These are phyloP conservation scores for Nitzschia putrida DNA, from an alignment of 108 stramenopile genomes.

Conservation along the genomic window DNA sequence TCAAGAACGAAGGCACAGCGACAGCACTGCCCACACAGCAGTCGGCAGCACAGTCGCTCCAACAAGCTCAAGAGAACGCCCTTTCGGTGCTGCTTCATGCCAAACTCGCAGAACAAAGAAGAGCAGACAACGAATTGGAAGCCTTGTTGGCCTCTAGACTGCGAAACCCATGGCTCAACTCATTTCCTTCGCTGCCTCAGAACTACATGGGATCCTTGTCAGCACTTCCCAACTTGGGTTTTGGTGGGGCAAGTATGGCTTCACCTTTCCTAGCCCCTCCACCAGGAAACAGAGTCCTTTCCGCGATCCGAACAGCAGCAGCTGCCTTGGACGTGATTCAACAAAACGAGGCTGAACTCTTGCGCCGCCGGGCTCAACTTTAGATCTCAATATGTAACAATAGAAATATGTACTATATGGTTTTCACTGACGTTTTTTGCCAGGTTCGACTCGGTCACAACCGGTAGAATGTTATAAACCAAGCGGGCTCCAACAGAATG, in stretches of 20 bases:
- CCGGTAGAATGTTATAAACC: no score
- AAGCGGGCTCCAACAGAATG: no score
- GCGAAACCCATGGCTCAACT: neutral
- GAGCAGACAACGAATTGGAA: neutral
- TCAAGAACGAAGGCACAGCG: neutral
- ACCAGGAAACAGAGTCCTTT: neutral
- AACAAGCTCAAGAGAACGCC: neutral
- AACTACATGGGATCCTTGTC: neutral
- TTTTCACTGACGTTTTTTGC: no score
- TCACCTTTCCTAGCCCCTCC: neutral
- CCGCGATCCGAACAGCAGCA: conserved; percentile 12
- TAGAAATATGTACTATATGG: no score
- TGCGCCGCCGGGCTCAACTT: neutral
- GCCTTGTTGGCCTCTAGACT: neutral
- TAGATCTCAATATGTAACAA: conserved; percentile 1
- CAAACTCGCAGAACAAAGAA: neutral
- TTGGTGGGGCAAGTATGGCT: neutral
- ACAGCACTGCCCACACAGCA: neutral
- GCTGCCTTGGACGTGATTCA: conserved; percentile 14
- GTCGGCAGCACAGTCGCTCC: neutral
- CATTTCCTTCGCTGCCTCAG: neutral
- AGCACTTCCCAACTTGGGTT: neutral
- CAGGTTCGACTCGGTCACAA: no score
- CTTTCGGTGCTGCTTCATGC: conserved; percentile 1
- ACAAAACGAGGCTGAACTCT: conserved; percentile 15